A percentile compares a stretch with the other conserved stretches of the same genome.
Evolutionary conservation across 768 basidiomycete genomes (phyloP).

Genomic region (Hemileccinum impolitum): DNA sequence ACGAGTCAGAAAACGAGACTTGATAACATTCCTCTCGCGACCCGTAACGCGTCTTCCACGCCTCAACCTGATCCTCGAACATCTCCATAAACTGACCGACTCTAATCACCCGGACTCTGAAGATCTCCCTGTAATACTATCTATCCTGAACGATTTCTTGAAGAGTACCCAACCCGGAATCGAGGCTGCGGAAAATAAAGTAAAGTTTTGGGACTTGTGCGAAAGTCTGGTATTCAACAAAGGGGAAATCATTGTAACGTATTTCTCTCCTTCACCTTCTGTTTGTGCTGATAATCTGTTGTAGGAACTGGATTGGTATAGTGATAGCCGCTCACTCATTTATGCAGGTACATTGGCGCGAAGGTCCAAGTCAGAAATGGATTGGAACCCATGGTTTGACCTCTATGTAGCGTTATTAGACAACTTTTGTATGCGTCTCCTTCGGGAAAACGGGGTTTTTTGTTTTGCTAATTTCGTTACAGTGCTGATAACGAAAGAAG

Average conservation of each 20-base stretch:
- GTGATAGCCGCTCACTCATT: slow-evolving; percentile 70
- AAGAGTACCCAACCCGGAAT: slow-evolving; percentile 90
- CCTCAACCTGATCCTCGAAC: slow-evolving; percentile 69
- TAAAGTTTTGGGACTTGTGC: slow-evolving; percentile 79
- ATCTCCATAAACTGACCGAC: slow-evolving; percentile 65
- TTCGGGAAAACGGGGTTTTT: background rate
- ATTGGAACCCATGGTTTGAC: slow-evolving; percentile 70
- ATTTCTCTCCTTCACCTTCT: background rate
- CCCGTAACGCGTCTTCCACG: slow-evolving; percentile 89
- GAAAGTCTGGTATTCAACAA: slow-evolving; percentile 72
- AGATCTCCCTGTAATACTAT: slow-evolving; percentile 66
- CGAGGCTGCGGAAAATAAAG: slow-evolving; percentile 85
- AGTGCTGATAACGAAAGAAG: slow-evolving; percentile 68
- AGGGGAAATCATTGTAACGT: slow-evolving; percentile 77
- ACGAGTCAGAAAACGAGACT: slow-evolving; percentile 68
- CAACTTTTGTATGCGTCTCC: slow-evolving; percentile 59
- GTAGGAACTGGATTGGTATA: slow-evolving; percentile 81
- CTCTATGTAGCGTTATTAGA: slow-evolving; percentile 66
- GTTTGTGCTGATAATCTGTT: slow-evolving; percentile 4
- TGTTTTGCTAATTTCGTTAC: slow-evolving; percentile 3
- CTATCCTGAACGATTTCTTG: slow-evolving; percentile 65
- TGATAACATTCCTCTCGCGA: slow-evolving; percentile 78
- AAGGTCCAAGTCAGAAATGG: slow-evolving; percentile 58
- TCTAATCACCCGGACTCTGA: slow-evolving; percentile 76
- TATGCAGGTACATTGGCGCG: slow-evolving; percentile 64